Evolutionary conservation across 805 yeast genomes (phyloP).

Genomic region (Maudiozyma bulderi): DNA sequence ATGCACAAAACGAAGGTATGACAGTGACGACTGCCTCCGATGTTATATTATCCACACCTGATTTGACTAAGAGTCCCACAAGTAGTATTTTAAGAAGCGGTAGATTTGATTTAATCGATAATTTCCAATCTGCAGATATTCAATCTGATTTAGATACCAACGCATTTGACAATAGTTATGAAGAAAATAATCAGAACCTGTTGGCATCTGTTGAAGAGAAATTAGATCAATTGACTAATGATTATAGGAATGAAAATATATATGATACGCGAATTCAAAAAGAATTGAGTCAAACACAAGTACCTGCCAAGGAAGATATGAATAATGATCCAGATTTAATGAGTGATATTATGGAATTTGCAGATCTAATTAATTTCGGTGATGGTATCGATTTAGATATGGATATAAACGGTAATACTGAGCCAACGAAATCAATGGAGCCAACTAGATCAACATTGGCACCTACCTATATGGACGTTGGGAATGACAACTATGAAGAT

Average conservation of each 20-base stretch:
- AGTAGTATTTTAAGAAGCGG: constrained; percentile 30
- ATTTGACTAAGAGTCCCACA: constrained; percentile 30
- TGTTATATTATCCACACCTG: constrained; percentile 28
- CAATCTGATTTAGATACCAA: not conserved
- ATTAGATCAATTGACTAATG: constrained; percentile 16
- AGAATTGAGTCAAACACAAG: not conserved
- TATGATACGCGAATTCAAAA: not conserved
- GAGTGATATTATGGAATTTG: constrained; percentile 37
- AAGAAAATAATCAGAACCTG: constrained; percentile 8
- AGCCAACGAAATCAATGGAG: not conserved
- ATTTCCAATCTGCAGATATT: not conserved
- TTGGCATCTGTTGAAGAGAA: constrained; percentile 24
- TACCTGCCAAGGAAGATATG: not conserved
- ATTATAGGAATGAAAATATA: constrained; percentile 11
- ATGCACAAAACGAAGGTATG: constrained; percentile 42
- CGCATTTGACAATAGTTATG: not conserved
- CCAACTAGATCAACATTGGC: constrained; percentile 4
- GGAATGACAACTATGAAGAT: not conserved
- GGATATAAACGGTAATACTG: constrained; percentile 14
- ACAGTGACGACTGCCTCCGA: constrained; percentile 31
- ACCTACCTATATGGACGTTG: not conserved
- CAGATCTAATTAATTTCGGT: constrained; percentile 38
- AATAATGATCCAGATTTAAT: constrained; percentile 29
- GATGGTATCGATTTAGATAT: constrained; percentile 32
- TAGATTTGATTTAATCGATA: constrained; percentile 12